Evolutionary conservation across 768 basidiomycete genomes (phyloP), one percentile per base, ranked within the genome.

Genomic region (Dacryopinax spathularia): DNA sequence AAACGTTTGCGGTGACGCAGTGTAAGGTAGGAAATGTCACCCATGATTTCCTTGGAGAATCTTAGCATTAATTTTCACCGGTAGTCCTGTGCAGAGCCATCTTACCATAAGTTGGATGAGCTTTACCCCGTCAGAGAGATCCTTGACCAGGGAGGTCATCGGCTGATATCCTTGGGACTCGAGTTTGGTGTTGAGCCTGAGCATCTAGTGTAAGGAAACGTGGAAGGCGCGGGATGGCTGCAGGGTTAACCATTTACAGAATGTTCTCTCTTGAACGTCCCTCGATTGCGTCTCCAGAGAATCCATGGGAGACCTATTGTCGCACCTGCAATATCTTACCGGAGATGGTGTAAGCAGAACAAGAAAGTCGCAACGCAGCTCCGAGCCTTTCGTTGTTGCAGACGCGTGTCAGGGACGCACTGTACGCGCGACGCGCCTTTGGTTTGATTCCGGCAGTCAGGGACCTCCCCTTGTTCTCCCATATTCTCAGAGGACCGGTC

Each of bases 151-250:
- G 60, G 93, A 91, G 10, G 79, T 80, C 90, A 99, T 94, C 13
- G 91, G 83, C 5, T 88, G 87, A 70, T 93, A 83, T 65, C 86
- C 87, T 67, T 88, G 81, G 2, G 82, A 78, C 71, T 97, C 93
- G 33, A 99, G 82, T 72, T 95, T 94, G 9, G 93, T 91, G 70
- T 98, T 99, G 65, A 98, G 79, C 96, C 95, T 97, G 68, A 36
- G 66, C 64, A 43, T 61, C 25, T 39, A 62, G 66, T 12, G 65
- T 43, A 62, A 62, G 39, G 35, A 59, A 35, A 48, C 62, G 20
- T 15, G 7, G 34, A 63, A 61, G 60, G 60, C 36, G 18, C 41
- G 33, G n/a, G 63, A 60, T 64, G 4, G 22, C 7, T 3, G n/a
- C n/a, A 43, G 33, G 10, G 60, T 67, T 37, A 61, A 92, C 91